These are phyloP conservation scores for Symbiodinium natans DNA, from an alignment of 73 alveolate genomes.

Conservation along the genomic window DNA sequence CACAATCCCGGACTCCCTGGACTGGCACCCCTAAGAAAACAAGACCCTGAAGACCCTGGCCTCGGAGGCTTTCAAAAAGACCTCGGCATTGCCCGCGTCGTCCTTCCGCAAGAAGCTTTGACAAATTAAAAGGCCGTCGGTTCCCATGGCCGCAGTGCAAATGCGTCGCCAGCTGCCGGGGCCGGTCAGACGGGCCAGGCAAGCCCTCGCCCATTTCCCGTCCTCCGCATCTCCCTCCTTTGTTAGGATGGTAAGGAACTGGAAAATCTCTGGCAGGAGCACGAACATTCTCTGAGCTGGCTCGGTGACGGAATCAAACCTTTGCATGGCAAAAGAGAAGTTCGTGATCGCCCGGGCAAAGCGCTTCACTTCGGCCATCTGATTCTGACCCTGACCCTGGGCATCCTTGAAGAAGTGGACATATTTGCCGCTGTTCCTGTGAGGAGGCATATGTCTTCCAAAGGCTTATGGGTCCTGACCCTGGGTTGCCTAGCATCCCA, in stretches of 20 bases:
- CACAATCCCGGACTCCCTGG: too few relatives aligned
- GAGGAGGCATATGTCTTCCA: neutral
- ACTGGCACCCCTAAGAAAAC: too few relatives aligned
- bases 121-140: neutral
- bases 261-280: neutral
- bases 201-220: neutral
- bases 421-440: slow-evolving; percentile 30
- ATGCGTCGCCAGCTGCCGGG: neutral
- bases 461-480: too few relatives aligned
- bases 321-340: slow-evolving; percentile 8
- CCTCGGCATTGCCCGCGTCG: neutral
- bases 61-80: slow-evolving; percentile 6
- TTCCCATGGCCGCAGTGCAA: slow-evolving; percentile 3
- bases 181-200: neutral
- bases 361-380: too few relatives aligned
- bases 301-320: neutral
- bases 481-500: too few relatives aligned
- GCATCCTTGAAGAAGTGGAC: neutral
- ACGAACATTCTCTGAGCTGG: neutral
- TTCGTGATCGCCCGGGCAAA: neutral
- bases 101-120: slow-evolving; percentile 16
- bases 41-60: too few relatives aligned
- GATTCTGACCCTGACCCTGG: neutral
- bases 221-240: slow-evolving; percentile 12
- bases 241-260: slow-evolving; percentile 1